Evolutionary conservation across 1,284 basidiomycete species (phyloP).

Genomic region (Papiliotrema flavescens): DNA sequence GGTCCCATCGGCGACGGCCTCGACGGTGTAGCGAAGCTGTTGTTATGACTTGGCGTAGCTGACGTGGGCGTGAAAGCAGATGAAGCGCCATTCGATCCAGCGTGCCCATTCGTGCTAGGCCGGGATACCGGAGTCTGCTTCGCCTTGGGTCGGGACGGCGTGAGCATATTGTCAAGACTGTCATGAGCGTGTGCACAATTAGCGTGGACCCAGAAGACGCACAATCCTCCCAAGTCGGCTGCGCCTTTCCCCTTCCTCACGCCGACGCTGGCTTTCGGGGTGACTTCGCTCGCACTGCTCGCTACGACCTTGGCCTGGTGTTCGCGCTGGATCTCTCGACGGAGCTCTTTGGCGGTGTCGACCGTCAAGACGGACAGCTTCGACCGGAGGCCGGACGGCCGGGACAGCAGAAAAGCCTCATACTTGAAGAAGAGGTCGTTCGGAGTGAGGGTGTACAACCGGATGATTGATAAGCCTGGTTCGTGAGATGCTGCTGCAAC

Average conservation of each 20-base stretch:
- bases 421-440: conserved; percentile 51
- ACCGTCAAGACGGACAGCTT: conserved; percentile 40
- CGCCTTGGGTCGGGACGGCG: conserved; percentile 29
- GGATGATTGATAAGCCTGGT: conserved; percentile 45
- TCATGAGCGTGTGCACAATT: neutral
- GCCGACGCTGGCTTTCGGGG: conserved; percentile 20
- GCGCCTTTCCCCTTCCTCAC: conserved; percentile 28
- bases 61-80: conserved; percentile 18
- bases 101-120: conserved; percentile 20
- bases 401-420: conserved; percentile 50
- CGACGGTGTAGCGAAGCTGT: conserved; percentile 17
- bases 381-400: conserved; percentile 41
- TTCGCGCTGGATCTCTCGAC: conserved; percentile 47
- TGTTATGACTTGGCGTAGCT: neutral
- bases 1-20: conserved; percentile 18
- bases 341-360: conserved; percentile 46
- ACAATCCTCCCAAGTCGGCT: conserved; percentile 45
- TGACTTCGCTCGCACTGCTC: conserved; percentile 5
- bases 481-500: neutral
- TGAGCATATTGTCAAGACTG: conserved; percentile 37
- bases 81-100: neutral
- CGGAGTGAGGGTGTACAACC: conserved; percentile 44
- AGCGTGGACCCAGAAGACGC: conserved; percentile 7
- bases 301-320: conserved; percentile 33
- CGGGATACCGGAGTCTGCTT: conserved; percentile 8